phyloP scores from a whole-genome alignment of 257 asterid species.

The Gentiana straminea region DNA sequence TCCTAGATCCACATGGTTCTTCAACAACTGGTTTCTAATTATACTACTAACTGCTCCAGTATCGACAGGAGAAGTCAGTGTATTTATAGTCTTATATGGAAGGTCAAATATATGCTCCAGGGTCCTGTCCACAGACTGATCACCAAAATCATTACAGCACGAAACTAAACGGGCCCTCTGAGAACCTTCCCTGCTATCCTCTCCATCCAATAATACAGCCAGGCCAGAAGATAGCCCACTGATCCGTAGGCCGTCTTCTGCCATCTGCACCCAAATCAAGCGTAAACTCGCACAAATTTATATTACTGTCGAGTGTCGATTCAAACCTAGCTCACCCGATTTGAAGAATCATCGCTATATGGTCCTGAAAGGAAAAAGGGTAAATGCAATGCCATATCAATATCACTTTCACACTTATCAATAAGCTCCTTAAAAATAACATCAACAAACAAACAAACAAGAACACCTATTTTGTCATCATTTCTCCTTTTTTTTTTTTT shows the following conservation, averaged over 20 bases:
- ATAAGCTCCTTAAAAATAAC: too few species aligned
- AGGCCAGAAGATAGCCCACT: constrained; percentile 83
- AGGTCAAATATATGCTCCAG: constrained; percentile 85
- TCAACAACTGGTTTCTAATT: constrained; percentile 44
- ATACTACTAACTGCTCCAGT: constrained; percentile 38
- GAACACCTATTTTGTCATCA: too few species aligned
- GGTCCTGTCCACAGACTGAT: constrained; percentile 83
- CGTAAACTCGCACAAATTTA: constrained; percentile 3
- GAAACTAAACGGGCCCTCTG: constrained; percentile 66
- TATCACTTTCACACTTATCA: too few species aligned
- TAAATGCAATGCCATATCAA: too few species aligned
- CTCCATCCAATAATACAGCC: constrained; percentile 69
- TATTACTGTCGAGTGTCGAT: too few species aligned
- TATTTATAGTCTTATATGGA: constrained; percentile 54
- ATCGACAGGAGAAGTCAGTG: constrained; percentile 45
- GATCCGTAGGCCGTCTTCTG: constrained; percentile 64
- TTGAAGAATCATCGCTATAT: too few species aligned
- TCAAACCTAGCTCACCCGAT: too few species aligned
- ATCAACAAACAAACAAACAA: too few species aligned
- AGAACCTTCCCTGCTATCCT: constrained; percentile 48
- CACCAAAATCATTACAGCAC: constrained; percentile 74
- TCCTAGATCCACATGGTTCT: constrained; percentile 36
- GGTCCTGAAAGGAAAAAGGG: too few species aligned
- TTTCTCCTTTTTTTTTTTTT: too few species aligned
- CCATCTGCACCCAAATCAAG: constrained; percentile 44